A percentile compares a stretch with the other conserved stretches of the same genome.
Conservation (phyloP, 106 monocot genomes). For the Dendrobium chrysotoxum region DNA sequence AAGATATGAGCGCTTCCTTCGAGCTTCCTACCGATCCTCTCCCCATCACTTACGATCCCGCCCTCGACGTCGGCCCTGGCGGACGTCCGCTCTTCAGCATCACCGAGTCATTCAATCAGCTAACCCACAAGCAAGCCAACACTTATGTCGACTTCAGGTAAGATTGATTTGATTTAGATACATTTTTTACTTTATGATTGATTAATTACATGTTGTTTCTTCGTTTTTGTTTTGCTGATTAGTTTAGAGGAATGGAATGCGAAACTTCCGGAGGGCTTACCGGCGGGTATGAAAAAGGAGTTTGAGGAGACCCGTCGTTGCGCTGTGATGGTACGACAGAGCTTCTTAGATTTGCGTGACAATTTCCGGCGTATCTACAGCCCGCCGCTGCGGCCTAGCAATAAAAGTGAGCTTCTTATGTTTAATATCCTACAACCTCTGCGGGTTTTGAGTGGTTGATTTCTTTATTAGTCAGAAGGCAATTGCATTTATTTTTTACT, state of each 20-base stretch:
- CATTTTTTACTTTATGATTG: slow-evolving; percentile 1
- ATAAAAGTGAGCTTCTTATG: slow-evolving; percentile 51
- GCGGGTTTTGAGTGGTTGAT: not conserved
- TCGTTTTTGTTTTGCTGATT: not conserved
- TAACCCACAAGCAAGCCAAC: slow-evolving; percentile 36
- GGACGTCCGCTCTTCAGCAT: slow-evolving; percentile 70
- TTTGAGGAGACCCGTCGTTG: slow-evolving; percentile 90
- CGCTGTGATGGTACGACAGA: slow-evolving; percentile 85
- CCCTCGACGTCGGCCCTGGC: slow-evolving; percentile 72
- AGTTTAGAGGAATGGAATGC: slow-evolving; percentile 92
- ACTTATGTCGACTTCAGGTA: slow-evolving; percentile 87
- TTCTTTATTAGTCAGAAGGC: not conserved
- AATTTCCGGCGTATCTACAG: slow-evolving; percentile 75
- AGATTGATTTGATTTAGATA: not conserved
- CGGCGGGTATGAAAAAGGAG: slow-evolving; percentile 78
- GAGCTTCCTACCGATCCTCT: slow-evolving; percentile 60
- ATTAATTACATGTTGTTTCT: not conserved
- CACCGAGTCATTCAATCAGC: slow-evolving; percentile 43
- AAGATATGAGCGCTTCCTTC: slow-evolving; percentile 33
- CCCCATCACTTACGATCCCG: slow-evolving; percentile 53
- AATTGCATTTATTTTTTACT: not conserved
- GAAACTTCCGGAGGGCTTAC: slow-evolving; percentile 83
- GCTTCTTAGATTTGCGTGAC: slow-evolving; percentile 81
- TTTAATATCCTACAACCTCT: not conserved
- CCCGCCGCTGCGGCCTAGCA: slow-evolving; percentile 26